These are phyloP conservation scores for Periconia digitata DNA, from an alignment of 2,329 filamentous ascomycete species.

Conservation along the genomic window DNA sequence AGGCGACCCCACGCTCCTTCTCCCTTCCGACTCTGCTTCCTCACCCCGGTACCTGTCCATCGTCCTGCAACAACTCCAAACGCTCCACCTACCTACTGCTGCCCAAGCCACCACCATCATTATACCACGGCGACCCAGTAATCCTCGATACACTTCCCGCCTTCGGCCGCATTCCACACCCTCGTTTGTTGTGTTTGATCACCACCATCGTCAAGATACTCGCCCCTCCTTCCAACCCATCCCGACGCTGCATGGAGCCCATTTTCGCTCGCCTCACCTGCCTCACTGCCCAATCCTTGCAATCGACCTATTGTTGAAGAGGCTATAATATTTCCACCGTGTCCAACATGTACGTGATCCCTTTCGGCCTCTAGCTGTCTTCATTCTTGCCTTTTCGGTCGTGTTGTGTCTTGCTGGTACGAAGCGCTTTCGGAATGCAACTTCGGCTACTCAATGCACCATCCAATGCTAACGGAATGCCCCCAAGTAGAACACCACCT, in stretches of 20 bases:
- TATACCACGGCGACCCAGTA: too few relatives aligned
- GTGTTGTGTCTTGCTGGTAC: constrained; percentile 10
- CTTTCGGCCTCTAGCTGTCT: not conserved
- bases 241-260: constrained; percentile 30
- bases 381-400: not conserved
- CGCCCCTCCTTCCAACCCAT: not conserved
- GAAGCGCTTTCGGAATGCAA: constrained; percentile 10
- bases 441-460: constrained; percentile 12
- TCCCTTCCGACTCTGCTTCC: constrained; percentile 8
- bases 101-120: not conserved
- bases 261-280: constrained; percentile 18
- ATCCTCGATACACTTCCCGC: not conserved
- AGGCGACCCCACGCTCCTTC: constrained; percentile 12
- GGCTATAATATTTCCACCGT: not conserved
- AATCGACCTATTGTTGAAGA: constrained; percentile 7
- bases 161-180: not conserved
- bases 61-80: not conserved
- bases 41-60: not conserved
- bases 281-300: constrained; percentile 9
- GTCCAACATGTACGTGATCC: constrained; percentile 13
- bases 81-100: not conserved
- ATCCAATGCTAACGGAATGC: constrained; percentile 16
- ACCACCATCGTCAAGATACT: not conserved
- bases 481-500: constrained; percentile 16
- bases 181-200: not conserved